Evolutionary conservation across 345 rosid genomes (phyloP), one percentile per base, ranked within the genome.

Genomic region (Camelina neglecta): DNA sequence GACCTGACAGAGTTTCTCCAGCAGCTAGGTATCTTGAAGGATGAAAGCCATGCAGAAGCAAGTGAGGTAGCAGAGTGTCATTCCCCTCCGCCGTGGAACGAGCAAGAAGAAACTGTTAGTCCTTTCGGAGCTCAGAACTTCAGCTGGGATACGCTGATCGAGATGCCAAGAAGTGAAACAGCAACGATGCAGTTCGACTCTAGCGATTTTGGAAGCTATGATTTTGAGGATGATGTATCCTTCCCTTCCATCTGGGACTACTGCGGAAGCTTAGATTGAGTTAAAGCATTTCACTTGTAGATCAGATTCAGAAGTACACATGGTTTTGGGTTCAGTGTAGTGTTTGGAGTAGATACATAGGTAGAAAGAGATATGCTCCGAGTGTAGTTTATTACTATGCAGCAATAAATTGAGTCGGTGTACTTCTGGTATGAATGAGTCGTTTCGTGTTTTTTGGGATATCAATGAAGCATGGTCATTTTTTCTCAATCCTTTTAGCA

Each of bases 1-100:
- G 97, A 92, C 81, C 84, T 95, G 13, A 90, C 85, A 29, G 99
- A 92, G 93, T 92, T 90, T 62, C 96, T 95, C 66, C 89, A 92
- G 81, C 99, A 95, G 69, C 54, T 92, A 31, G 99, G 97, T 41
- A 87, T 95, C 42, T 70, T 87, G 58, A 89, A 88, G 67, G 85
- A 73, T 7, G 84, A 84, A 20, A 73, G 36, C 33, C 85, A 60
- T 20, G 65, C 71, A 9, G 83, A 75, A 49, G 84, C 67, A 38
- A 67, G 76, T 36, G 78, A 76, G 26, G 77, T 48, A 26, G 69
- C 72, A 11, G 84, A 65, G 56, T 73, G 61, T 42, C 74, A 42
- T 35, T 42, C 47, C 48, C 13, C 60, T 4, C 78, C 65, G 10
- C 66, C 81, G 3, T 72, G 77, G 76, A 84, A 64, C 56, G 78